Base-by-base conservation (phyloP, 2,329 filamentous ascomycete species). In the Pestalotiopsis sp. region DNA sequence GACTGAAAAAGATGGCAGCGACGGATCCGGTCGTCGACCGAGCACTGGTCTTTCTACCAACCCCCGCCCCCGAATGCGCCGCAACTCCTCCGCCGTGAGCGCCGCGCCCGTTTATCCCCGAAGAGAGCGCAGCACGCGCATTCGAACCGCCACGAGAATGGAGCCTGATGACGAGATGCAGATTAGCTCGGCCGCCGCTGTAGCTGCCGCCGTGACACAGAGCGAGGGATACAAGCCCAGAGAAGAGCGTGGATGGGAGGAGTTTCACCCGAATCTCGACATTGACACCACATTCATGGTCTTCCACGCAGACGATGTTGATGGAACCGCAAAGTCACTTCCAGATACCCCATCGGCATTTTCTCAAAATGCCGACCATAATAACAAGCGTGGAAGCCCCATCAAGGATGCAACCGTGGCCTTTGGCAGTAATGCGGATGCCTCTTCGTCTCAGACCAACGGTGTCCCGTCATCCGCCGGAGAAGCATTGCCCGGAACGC, bases 181-280 rank as follows among this genome's bases (percentile, higher is more conserved):
- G 72, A 97, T 93, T 80, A 94, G 92, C 75, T 95, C 93, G 60
- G 94, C 92, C n/a, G 94, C 95, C 13, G 94, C 94, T 36, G 93
- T 95, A 27, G 93, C 95, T 65, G 94, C 94, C 5, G 92, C 93
- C 4, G 92, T 96, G 69, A 93, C 94, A 73, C 94, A 97, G 78
- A 95, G 91, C 75, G 96, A 98, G 83, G 95, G 95, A 65, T 98
- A 98, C 82, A 99, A 99, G 79, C 96, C 96, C 40, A 89, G 96
- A 76, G 96, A 99, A 82, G 96, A 99, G 83, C 91, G 95, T 71
- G 93, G 94, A 66, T 99, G 95, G 94, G 95, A 98, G 77, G 96
- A 99, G 79, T 98, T 98, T 72, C 96, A 99, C 80, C 94, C 94
- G 0, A 93, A 98, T 75, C 88, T 99, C 66, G 95, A 98, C 82